These are phyloP conservation scores for Acanthamoeba triangularis DNA, from an alignment of 208 protist species.

Conservation along the genomic window DNA sequence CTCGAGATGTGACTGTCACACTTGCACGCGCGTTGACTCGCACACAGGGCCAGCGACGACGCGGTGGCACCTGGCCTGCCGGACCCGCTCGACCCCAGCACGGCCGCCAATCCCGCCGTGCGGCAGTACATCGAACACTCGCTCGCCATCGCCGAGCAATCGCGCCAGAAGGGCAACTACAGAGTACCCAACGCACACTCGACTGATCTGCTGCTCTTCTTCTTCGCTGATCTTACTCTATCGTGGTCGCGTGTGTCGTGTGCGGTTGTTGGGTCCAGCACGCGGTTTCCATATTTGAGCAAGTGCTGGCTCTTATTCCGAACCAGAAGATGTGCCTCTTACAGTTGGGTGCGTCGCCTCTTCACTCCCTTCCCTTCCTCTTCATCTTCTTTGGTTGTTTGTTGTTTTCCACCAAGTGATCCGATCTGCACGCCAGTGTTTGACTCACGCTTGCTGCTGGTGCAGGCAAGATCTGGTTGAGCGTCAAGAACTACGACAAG, in stretches of 20 bases:
- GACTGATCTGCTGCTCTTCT: not conserved
- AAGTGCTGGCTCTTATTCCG: not conserved
- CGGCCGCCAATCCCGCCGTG: not conserved
- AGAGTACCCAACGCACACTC: not conserved
- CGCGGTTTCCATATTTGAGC: not conserved
- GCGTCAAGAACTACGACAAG: not conserved
- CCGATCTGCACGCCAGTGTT: no score
- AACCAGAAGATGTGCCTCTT: not conserved
- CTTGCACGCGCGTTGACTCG: no score
- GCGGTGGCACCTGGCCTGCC: not conserved
- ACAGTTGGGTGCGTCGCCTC: not conserved
- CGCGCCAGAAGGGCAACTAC: not conserved
- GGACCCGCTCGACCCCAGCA: not conserved
- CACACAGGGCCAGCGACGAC: not conserved
- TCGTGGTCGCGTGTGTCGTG: not conserved
- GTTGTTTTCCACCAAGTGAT: no score
- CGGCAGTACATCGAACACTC: not conserved
- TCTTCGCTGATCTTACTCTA: not conserved
- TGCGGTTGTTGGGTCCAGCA: not conserved
- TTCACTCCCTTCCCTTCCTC: not conserved
- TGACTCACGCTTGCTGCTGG: no score
- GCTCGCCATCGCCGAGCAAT: not conserved
- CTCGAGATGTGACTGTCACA: no score
- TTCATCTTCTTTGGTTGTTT: no score
- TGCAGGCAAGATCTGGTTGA: not conserved